Base-by-base conservation (phyloP, 192 early-diverging fungal genomes). In the Geosiphon pyriformis region DNA sequence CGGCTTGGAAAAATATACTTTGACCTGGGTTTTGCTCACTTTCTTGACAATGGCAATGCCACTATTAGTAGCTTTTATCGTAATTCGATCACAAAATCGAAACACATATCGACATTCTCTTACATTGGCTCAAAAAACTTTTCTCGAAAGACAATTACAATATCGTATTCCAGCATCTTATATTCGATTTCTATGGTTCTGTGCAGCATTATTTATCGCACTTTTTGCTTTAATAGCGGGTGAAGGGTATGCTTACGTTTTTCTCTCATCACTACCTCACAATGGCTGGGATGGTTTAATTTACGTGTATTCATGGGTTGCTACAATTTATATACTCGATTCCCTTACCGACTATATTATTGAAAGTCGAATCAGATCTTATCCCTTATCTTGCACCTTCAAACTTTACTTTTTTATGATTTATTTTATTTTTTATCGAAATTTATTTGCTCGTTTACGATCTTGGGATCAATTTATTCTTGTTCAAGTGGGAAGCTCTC, bases 361-460 rank as follows among this genome's bases (percentile, higher is more conserved):
- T 33, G 79, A 78, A 12, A 73, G 77, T 1, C 79, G 82, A 27
- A 80, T 90, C 20, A 77, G 82, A 8, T 88, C 85, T 1, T 85
- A 88, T 72, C 87, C 87, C 1, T 61, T 90, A 34, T 78, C 83
- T 51, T 87, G 82, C 54, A 80, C 85, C 31, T 90, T 88, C 71
- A 84, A 85, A 60, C 75, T 89, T 56, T 90, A 90, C 63, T 90
- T 88, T 57, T 89, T 87, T 69, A 88, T 88, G 81, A 86, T 87
- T 23, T 90, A 90, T 67, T 90, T 89, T 65, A 88, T 90, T 59
- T 90, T 90, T 68, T 89, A 90, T 72, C 81, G 89, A 52, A 90
- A 87, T 59, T 65, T 90, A 56, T 90, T 90, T 73, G 87, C 85
- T 20, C 80, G 87, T 1, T 72, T 90, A 35, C 83, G 87, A 60